Base-by-base conservation (phyloP, 179 eudicot species). In the Spergularia azorica region DNA sequence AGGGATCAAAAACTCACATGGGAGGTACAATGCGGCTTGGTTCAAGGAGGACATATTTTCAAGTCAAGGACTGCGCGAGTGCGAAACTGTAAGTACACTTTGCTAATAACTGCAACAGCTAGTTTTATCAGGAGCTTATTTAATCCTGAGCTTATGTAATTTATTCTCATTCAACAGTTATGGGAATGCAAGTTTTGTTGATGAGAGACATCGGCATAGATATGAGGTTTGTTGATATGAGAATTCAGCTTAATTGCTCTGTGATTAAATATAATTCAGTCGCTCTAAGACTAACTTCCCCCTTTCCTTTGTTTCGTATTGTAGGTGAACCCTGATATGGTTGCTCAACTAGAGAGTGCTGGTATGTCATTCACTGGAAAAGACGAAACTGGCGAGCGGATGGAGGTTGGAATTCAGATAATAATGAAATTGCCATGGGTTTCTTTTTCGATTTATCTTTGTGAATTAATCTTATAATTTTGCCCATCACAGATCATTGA, bases 11-110 rank as follows among this genome's bases (percentile, higher is more conserved):
- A 82, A 96, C 99, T 32, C 99, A 92, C 76, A 96, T 96, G 98
- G 99, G 99, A 74, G 98, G 91, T 57, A 96, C 99, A 10, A 96
- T 96, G 99, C 88, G 99, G 38, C 95, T 96, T 71, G 99, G 99
- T 84, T 89, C 99, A 39, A 89, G 99, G 84, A 92, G 90, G 79
- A 96, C 99, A 65, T 84, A 83, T 77, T 94, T 96, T 81, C 91
- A 90, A 55, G 86, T 79, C 13, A 74, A 86, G 41, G 86, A 90
- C 77, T 89, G 93, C 85, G 90, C 79, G 76, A 87, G 97, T 67
- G 88, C 90, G 0, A 92, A 88, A 77, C 80, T 96, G 99, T 96
- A 87, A 90, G 97, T 77, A 76, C 56, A 11, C 32, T 26, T 26
- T 55, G 9, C 9, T 10, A 14, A 16, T 60, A 11, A 21, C 5